These are phyloP conservation scores for Austroboletus novae-zelandiae DNA, from an alignment of 1,284 basidiomycete species.

Conservation along the genomic window DNA sequence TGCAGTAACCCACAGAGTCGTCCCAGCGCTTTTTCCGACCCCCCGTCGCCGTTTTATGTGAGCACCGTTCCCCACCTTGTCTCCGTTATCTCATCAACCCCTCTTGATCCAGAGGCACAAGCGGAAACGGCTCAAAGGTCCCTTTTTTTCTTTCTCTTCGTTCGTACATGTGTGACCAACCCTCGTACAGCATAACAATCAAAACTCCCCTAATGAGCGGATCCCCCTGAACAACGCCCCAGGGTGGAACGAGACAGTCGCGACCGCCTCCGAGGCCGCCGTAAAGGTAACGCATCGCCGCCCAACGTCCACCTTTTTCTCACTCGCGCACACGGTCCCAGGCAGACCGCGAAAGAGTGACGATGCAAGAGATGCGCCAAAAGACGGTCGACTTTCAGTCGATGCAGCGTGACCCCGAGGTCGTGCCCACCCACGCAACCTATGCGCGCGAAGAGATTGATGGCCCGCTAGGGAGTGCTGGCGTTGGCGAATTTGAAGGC, in stretches of 20 bases:
- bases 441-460: slow-evolving; percentile 42
- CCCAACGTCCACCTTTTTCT: not conserved
- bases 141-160: not conserved
- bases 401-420: slow-evolving; percentile 32
- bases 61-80: not conserved
- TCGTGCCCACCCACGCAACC: slow-evolving; percentile 34
- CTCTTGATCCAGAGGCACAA: slow-evolving; percentile 17
- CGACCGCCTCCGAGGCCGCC: slow-evolving; percentile 63
- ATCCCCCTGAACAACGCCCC: slow-evolving; percentile 58
- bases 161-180: not conserved
- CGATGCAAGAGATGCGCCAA: slow-evolving; percentile 34
- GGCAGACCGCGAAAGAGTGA: slow-evolving; percentile 22
- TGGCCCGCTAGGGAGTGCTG: slow-evolving; percentile 40
- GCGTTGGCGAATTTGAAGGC: slow-evolving; percentile 34
- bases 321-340: slow-evolving; percentile 9
- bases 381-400: slow-evolving; percentile 40
- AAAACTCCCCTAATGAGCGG: slow-evolving; percentile 52
- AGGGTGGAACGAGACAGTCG: slow-evolving; percentile 74
- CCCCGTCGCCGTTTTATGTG: slow-evolving; percentile 6
- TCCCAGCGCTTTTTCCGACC: not conserved
- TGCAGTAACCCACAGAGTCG: not conserved
- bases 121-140: slow-evolving; percentile 61
- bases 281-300: slow-evolving; percentile 51
- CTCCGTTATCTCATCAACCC: not conserved
- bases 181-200: no score